Conservation (phyloP, 441 rosid species). For the Erodium trifolium region DNA sequence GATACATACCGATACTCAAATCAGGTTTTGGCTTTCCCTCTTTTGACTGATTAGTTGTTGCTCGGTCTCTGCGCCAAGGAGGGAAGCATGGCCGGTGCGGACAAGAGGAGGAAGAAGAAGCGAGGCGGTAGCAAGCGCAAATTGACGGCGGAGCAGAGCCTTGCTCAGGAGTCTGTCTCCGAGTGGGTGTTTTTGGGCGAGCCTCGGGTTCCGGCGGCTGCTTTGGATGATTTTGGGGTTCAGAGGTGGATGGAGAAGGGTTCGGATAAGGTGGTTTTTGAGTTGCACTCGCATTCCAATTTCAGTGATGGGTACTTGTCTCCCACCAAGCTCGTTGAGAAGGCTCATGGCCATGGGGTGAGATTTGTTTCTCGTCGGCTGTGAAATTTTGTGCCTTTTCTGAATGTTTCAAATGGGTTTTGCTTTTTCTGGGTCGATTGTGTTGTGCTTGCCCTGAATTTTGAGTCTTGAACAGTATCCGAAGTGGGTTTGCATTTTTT, state of each 20-base stretch:
- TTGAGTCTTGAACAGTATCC: not conserved
- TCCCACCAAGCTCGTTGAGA: constrained; percentile 81
- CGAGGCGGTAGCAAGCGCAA: constrained; percentile 62
- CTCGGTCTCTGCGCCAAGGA: not conserved
- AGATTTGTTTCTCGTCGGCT: constrained; percentile 18
- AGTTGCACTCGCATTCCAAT: constrained; percentile 85
- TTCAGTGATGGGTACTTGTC: constrained; percentile 85
- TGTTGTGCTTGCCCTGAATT: not conserved
- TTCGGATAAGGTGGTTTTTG: constrained; percentile 49
- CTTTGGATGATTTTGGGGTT: constrained; percentile 46
- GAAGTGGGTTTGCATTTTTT: not conserved
- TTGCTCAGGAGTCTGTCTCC: constrained; percentile 49
- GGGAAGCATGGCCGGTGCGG: constrained; percentile 13
- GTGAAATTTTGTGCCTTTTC: not conserved
- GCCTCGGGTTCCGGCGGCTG: constrained; percentile 6
- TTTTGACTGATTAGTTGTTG: not conserved
- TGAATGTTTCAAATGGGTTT: not conserved
- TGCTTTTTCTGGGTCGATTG: not conserved
- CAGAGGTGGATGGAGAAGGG: constrained; percentile 29
- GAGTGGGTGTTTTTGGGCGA: constrained; percentile 58
- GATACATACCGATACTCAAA: not conserved
- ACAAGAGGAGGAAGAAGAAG: constrained; percentile 60
- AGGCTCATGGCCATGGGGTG: constrained; percentile 79
- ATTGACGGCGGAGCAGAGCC: constrained; percentile 58
- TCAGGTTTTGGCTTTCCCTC: not conserved